phyloP scores from a whole-genome alignment of 2,329 filamentous ascomycete genomes.

The Pleoardoris graminearum region DNA sequence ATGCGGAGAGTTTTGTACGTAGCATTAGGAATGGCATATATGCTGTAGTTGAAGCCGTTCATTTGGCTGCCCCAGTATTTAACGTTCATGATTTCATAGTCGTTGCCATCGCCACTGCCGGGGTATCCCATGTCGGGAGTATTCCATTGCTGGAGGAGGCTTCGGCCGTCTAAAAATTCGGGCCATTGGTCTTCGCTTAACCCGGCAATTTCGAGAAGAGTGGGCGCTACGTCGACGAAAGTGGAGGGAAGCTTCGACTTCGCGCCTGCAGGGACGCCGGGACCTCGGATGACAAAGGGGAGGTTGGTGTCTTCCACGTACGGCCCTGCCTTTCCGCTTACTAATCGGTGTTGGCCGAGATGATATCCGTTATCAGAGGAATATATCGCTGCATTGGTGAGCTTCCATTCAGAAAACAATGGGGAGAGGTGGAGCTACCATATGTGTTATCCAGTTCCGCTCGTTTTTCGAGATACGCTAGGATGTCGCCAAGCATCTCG shows the following conservation, averaged over 20 bases:
- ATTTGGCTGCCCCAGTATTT: too few species aligned
- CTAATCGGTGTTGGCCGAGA: conserved; percentile 43
- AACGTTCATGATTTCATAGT: too few species aligned
- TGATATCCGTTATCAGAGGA: conserved; percentile 48
- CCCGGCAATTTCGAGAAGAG: conserved; percentile 35
- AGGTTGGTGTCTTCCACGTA: conserved; percentile 47
- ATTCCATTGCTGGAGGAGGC: conserved; percentile 35
- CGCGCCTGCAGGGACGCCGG: conserved; percentile 33
- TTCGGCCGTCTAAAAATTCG: conserved; percentile 34
- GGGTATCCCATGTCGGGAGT: conserved; percentile 18
- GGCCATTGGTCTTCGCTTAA: conserved; percentile 18
- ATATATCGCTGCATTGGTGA: too few species aligned
- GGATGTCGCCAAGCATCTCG: too few species aligned
- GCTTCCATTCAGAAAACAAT: conserved; percentile 45
- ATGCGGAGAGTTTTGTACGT: too few species aligned
- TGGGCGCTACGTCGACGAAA: conserved; percentile 45
- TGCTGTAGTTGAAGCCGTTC: too few species aligned
- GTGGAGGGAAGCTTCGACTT: conserved; percentile 29
- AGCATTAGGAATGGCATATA: too few species aligned
- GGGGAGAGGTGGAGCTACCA: neutral
- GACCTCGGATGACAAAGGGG: conserved; percentile 45
- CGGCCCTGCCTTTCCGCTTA: conserved; percentile 43
- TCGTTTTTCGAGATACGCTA: too few species aligned
- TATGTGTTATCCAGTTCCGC: conserved; percentile 52
- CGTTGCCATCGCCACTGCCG: too few species aligned